Conservation (phyloP, 192 early-diverging fungal species). For the Paraglomus occultum region DNA sequence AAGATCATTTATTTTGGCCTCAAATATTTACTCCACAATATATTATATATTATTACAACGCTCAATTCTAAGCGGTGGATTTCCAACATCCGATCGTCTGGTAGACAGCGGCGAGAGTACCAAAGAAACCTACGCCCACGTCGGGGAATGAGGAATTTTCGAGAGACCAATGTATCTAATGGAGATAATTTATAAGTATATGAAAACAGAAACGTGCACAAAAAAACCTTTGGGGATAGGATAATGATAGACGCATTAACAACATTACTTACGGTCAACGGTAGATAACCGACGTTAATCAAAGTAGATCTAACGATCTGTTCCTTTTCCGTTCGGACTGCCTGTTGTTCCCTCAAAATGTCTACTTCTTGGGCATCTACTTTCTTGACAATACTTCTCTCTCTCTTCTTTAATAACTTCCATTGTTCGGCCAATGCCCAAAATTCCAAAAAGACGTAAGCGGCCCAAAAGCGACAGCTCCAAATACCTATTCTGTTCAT, state of each 20-base stretch:
- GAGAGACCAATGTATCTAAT: conserved; percentile 82
- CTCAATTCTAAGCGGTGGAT: conserved; percentile 35
- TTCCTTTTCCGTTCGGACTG: conserved; percentile 53
- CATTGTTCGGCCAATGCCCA: conserved; percentile 71
- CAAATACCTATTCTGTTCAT: conserved; percentile 83
- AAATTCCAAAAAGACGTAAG: conserved; percentile 89
- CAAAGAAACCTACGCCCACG: conserved; percentile 87
- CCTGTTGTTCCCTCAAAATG: conserved; percentile 55
- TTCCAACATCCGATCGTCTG: conserved; percentile 87
- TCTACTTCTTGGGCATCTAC: conserved; percentile 49
- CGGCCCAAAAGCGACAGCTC: conserved; percentile 97
- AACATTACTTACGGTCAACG: conserved; percentile 56
- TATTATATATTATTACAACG: too few relatives aligned
- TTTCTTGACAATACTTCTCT: conserved; percentile 57
- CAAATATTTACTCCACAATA: too few relatives aligned
- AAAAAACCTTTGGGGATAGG: neutral
- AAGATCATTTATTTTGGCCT: too few relatives aligned
- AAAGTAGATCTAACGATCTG: conserved; percentile 69
- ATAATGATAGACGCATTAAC: neutral
- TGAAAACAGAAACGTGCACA: neutral
- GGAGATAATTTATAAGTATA: conserved; percentile 40
- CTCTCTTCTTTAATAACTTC: conserved; percentile 51
- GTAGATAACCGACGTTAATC: conserved; percentile 93
- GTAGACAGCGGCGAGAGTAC: conserved; percentile 85
- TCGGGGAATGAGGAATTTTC: conserved; percentile 87